A percentile compares a stretch with the other conserved stretches of the same genome.
Evolutionary conservation across 345 rosid genomes (phyloP).

Genomic region (Noccaea caerulescens): DNA sequence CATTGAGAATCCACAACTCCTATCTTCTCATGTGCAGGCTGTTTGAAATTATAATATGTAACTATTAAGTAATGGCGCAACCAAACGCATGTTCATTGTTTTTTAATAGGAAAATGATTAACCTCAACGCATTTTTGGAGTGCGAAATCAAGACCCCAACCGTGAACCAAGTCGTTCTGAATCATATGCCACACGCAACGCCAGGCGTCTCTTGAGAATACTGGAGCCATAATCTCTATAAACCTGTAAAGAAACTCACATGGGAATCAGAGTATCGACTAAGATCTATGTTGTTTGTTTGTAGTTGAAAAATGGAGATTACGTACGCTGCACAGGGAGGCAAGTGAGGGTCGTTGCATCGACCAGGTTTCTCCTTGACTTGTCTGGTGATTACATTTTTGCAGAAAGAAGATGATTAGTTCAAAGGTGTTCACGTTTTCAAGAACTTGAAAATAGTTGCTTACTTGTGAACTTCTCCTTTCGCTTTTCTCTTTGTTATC

Average conservation of each 20-base stretch:
- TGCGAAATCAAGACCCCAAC: slow-evolving; percentile 99
- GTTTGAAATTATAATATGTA: slow-evolving; percentile 32
- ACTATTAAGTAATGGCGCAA: slow-evolving; percentile 8
- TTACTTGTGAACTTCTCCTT: slow-evolving; percentile 95
- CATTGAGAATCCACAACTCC: slow-evolving; percentile 98
- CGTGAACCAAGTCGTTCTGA: slow-evolving; percentile 98
- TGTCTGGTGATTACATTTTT: slow-evolving; percentile 50
- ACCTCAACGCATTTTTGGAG: slow-evolving; percentile 91
- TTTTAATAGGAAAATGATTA: background rate
- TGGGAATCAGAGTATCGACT: slow-evolving; percentile 2
- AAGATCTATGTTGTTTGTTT: slow-evolving; percentile 1
- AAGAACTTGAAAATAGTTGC: slow-evolving; percentile 23
- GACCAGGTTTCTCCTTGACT: slow-evolving; percentile 80
- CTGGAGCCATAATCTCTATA: slow-evolving; percentile 99
- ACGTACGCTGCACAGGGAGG: slow-evolving; percentile 99
- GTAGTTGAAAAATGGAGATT: slow-evolving; percentile 5
- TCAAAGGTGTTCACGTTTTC: background rate
- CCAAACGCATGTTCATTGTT: slow-evolving; percentile 5
- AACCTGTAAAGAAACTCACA: slow-evolving; percentile 52
- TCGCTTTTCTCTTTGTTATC: slow-evolving; percentile 85
- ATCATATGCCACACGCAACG: slow-evolving; percentile 97
- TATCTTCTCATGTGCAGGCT: slow-evolving; percentile 98
- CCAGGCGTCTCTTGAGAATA: slow-evolving; percentile 94
- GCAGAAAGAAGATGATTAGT: slow-evolving; percentile 17
- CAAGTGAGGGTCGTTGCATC: slow-evolving; percentile 72